Evolutionary conservation across 768 basidiomycete genomes (phyloP), one percentile per base, ranked within the genome.

Genomic region (Russula virescens): DNA sequence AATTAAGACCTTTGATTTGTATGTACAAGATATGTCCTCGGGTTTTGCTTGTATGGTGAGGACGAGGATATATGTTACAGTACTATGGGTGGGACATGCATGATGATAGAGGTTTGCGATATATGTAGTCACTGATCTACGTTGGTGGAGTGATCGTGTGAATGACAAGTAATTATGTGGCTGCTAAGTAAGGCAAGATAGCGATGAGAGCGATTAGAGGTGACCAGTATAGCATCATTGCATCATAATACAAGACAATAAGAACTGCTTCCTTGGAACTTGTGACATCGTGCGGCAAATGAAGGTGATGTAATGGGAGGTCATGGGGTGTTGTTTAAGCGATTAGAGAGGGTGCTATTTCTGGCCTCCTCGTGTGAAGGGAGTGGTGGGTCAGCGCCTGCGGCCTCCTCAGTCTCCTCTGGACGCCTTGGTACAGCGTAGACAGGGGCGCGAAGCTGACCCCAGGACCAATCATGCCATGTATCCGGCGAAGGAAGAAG

Each of bases 381-480:
- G 18, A 35, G 40, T 43, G 64, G 59, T 26, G 55, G 55, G 13
- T 35, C 55, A 42, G 54, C 40, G 16, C 54, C 64, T 5, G 50
- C 45, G 21, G 43, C 34, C 13, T 25, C 61, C 38, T 46, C 61
- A 23, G 31, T 25, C 28, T 34, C 50, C 21, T 58, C 52, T 19
- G 64, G 49, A 13, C 57, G 57, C 14, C 65, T 46, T 25, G 49
- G 31, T 47, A 67, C 58, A 23, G 62, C 66, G 21, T 66, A 67
- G 47, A 67, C 66, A 34, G 66, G 64, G n/a, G 59, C 59, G 34
- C 60, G 57, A 47, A 67, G 64, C 35, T 50, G 64, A 49, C 60
- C 60, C 66, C 66, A 67, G 28, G 66, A 67, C 66, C 66, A 67
- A 25, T 66, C 66, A 35, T 66, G 64, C 66, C 66, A 67, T 43